A percentile compares a stretch with the other conserved stretches of the same genome.
These are phyloP conservation scores for Exophiala phaeomuriformis DNA, from an alignment of 2,329 filamentous ascomycete species.

Conservation along the genomic window DNA sequence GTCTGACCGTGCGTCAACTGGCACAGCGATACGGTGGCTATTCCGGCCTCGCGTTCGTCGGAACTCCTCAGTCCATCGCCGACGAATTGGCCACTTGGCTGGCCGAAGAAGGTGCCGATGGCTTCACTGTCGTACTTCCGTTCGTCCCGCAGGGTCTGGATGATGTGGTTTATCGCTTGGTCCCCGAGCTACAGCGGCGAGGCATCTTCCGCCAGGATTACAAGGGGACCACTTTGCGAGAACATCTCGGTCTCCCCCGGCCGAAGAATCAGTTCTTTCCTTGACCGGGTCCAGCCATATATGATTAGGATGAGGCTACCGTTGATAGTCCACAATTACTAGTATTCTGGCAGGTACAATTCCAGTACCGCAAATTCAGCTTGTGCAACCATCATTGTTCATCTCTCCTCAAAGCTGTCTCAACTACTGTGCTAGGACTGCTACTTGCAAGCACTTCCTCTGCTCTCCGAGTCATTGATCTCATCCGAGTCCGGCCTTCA, in stretches of 20 bases:
- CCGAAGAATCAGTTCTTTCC: constrained; percentile 31
- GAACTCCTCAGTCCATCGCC: constrained; percentile 44
- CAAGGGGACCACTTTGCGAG: constrained; percentile 46
- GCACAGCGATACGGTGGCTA: constrained; percentile 47
- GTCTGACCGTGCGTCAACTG: constrained; percentile 46
- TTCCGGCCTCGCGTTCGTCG: constrained; percentile 46
- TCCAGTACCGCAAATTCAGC: no score
- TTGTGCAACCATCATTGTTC: no score
- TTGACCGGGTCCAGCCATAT: no score
- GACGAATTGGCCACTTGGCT: constrained; percentile 47
- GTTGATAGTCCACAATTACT: no score
- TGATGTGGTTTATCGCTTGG: constrained; percentile 41
- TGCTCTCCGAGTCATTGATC: no score
- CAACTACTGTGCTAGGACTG: no score
- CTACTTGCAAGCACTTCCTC: no score
- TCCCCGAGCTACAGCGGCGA: constrained; percentile 47
- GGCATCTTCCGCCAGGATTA: constrained; percentile 49
- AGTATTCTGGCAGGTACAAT: no score
- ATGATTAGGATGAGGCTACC: no score
- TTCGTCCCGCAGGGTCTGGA: constrained; percentile 47
- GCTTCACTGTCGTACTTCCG: constrained; percentile 47
- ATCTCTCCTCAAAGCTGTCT: no score
- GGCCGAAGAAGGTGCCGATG: constrained; percentile 43
- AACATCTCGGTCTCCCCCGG: constrained; percentile 48
- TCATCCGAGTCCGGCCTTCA: no score